Percentiles rank a stretch among this genome's conserved stretches.
Conservation (phyloP, 2,329 filamentous ascomycete genomes). For the Clarireedia monteithiana region DNA sequence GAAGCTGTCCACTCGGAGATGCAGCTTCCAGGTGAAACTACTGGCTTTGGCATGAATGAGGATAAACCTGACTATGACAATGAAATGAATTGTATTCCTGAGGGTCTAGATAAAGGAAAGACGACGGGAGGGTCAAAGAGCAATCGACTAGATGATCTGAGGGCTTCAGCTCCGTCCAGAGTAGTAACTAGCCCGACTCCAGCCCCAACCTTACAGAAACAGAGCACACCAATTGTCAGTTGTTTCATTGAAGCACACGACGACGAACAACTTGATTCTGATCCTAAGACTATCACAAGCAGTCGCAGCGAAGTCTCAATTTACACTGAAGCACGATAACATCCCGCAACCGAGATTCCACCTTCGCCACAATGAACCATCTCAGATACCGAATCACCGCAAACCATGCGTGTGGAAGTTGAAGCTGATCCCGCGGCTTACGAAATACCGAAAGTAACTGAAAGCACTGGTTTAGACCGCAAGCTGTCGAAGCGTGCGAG, state of each 20-base stretch:
- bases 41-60: not conserved
- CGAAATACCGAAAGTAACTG: too few relatives aligned
- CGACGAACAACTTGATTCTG: not conserved
- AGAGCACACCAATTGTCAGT: not conserved
- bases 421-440: too few relatives aligned
- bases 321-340: constrained; percentile 2
- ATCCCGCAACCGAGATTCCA: constrained; percentile 1
- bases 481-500: too few relatives aligned
- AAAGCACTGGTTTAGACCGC: too few relatives aligned
- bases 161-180: not conserved
- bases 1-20: not conserved
- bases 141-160: not conserved
- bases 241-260: not conserved
- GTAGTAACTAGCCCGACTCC: not conserved
- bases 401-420: too few relatives aligned
- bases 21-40: not conserved
- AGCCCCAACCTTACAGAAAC: not conserved
- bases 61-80: not conserved
- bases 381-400: not conserved
- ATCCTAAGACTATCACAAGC: not conserved
- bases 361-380: not conserved
- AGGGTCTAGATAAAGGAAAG: not conserved
- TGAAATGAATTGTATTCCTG: too few relatives aligned
- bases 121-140: not conserved
- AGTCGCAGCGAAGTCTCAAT: not conserved